Conservation (phyloP, 176 grass and related monocot genomes). For the Oryza glaberrima region DNA sequence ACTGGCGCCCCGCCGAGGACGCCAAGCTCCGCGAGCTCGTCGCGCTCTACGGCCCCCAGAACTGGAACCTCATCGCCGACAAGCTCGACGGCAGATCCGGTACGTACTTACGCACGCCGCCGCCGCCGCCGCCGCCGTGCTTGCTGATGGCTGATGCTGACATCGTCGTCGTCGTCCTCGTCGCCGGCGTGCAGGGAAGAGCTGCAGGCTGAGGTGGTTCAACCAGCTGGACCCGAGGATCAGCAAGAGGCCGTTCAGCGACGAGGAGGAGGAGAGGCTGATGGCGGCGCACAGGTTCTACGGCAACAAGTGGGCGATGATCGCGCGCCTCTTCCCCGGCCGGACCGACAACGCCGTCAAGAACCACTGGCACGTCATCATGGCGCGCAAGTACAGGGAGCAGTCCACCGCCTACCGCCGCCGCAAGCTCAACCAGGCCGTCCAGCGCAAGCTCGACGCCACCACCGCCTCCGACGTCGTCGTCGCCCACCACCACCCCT, state of each 20-base stretch:
- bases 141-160: not conserved
- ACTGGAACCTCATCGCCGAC: constrained; percentile 97
- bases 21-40: constrained; percentile 88
- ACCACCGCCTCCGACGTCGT: not conserved
- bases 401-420: constrained; percentile 74
- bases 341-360: constrained; percentile 93
- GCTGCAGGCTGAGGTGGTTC: constrained; percentile 91
- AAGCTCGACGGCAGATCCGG: constrained; percentile 91
- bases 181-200: constrained; percentile 65
- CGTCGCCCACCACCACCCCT: not conserved
- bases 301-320: constrained; percentile 98
- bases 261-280: constrained; percentile 88
- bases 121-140: too few species aligned
- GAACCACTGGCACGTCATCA: constrained; percentile 99
- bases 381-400: constrained; percentile 94
- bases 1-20: constrained; percentile 93
- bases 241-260: constrained; percentile 72
- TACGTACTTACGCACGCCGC: constrained; percentile 20
- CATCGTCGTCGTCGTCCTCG: not conserved
- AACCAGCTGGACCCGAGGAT: constrained; percentile 95
- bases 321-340: constrained; percentile 85
- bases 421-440: constrained; percentile 79
- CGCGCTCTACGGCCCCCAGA: constrained; percentile 77
- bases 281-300: constrained; percentile 85
- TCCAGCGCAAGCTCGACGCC: constrained; percentile 62